These are phyloP conservation scores for Cucumis melo DNA, from an alignment of 306 rosid species.

Conservation along the genomic window DNA sequence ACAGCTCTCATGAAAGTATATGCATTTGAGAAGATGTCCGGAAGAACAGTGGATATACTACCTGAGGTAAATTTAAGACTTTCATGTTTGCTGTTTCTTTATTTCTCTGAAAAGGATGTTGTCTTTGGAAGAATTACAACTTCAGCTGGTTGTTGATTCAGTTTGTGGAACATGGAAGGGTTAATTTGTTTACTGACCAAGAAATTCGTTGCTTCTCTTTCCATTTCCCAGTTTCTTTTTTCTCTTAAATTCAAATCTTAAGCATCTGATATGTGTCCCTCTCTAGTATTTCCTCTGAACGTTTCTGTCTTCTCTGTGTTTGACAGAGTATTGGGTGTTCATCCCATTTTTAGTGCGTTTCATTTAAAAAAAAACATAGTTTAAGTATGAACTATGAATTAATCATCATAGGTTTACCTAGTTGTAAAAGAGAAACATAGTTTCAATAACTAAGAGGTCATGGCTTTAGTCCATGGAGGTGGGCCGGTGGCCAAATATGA, in stretches of 20 bases:
- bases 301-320: background rate
- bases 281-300: background rate
- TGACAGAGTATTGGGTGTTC: background rate
- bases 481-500: no score
- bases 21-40: slow-evolving; percentile 68
- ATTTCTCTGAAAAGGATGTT: slow-evolving; percentile 3
- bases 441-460: no score
- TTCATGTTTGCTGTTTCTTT: background rate
- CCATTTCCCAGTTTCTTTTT: background rate
- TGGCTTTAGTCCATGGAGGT: no score
- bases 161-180: background rate
- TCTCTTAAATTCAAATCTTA: background rate
- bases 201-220: background rate
- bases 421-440: no score
- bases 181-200: background rate
- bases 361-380: no score
- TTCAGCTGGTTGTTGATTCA: background rate
- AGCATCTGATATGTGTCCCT: background rate
- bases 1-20: slow-evolving; percentile 77
- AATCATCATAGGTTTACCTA: no score
- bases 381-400: no score
- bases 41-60: slow-evolving; percentile 66
- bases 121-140: background rate
- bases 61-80: slow-evolving; percentile 50
- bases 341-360: no score